phyloP scores from a whole-genome alignment of 192 early-diverging fungal species.

The Rhizoclosmatium globosum region DNA sequence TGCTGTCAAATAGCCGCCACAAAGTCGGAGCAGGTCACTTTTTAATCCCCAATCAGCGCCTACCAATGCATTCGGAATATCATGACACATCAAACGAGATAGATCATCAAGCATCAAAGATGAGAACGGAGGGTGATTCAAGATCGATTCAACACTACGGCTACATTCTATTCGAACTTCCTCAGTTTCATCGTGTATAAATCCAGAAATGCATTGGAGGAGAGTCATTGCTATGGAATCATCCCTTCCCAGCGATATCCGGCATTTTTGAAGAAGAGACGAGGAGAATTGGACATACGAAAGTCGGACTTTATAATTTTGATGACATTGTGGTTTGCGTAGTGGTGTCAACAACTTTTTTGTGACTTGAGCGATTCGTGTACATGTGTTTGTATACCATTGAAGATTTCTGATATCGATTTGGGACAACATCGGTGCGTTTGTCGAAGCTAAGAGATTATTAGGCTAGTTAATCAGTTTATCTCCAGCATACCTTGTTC shows the following conservation, averaged over 20 bases:
- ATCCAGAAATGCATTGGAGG: constrained; percentile 17
- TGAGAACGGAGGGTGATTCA: background rate
- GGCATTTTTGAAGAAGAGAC: background rate
- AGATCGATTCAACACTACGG: background rate
- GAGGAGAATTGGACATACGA: background rate
- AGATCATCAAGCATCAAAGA: background rate
- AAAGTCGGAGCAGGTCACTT: constrained; percentile 2
- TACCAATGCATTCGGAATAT: background rate
- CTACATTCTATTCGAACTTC: background rate
- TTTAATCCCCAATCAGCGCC: constrained; percentile 1
- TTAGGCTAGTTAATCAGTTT: too few species aligned
- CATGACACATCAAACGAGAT: background rate
- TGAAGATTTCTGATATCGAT: background rate
- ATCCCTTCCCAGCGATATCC: background rate
- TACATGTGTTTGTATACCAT: background rate
- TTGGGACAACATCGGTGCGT: background rate
- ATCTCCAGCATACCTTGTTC: background rate
- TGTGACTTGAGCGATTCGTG: constrained; percentile 6
- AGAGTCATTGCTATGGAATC: background rate
- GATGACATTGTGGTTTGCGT: constrained; percentile 1
- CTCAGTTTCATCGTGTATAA: background rate
- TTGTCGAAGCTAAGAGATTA: background rate
- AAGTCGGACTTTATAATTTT: constrained; percentile 9
- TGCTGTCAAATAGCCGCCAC: background rate
- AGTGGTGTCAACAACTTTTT: background rate